Base-by-base conservation (phyloP, 345 rosid species). In the Cardiospermum halicacabum region DNA sequence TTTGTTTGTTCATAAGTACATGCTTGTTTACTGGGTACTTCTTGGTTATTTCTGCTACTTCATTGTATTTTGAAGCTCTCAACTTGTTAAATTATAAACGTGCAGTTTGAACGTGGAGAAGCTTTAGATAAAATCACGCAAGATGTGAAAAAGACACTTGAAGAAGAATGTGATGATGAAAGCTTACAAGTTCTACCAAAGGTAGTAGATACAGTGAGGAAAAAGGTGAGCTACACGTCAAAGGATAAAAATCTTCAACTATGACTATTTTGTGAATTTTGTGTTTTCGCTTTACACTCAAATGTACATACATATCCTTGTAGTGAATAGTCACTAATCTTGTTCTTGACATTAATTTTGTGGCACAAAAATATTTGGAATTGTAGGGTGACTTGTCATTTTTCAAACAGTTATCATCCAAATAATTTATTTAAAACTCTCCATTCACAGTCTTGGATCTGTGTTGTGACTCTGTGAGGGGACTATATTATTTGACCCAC, bases 61-160 rank as follows among this genome's bases (percentile, higher is more conserved):
- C 18, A 24, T 58, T 37, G 24, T 36, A 28, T 42, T 56, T 50
- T 45, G 24, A 36, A 47, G 22, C 60, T 56, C 40, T 56, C 51
- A 47, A 27, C 15, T 10, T 62, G 39, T 28, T 55, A 53, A 26
- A 45, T 53, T 56, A 62, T 56, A 30, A 45, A 61, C 27, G 31
- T 69, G 21, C 74, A 94, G 99, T 94, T 94, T 84, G 91, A 94
- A 76, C 92, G 99, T 60, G 99, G 99, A 34, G 97, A 86, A 72
- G 97, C 97, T 59, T 76, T 94, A 70, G 99, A 91, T 58, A 78
- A 79, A 71, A 91, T 94, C 74, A 76, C 88, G 24, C 84, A 74
- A 69, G 92, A 78, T 55, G 99, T 87, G 42, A 91, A 60, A 73
- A 78, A 68, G 65, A 51, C 64, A 36, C 88, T 94, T 73, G 89